Evolutionary conservation across 2,329 filamentous ascomycete species (phyloP).

Genomic region (Ophiostoma ips): DNA sequence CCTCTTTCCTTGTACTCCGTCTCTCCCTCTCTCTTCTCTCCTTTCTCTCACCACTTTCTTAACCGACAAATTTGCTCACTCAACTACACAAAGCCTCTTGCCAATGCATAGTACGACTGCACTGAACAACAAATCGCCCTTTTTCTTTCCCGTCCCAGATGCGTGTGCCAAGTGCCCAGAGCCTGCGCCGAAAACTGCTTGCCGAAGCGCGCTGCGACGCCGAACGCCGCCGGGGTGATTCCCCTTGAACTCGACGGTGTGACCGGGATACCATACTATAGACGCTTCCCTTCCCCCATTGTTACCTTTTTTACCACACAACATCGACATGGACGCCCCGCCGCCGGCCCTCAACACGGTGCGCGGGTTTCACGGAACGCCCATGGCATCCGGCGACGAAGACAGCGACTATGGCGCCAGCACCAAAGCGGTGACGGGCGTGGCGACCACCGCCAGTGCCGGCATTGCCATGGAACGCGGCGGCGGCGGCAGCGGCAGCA

Average conservation of each 20-base stretch:
- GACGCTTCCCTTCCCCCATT: no score
- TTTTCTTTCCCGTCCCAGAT: conserved; percentile 44
- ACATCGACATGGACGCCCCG: conserved; percentile 25
- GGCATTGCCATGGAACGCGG: conserved; percentile 17
- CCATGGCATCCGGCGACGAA: conserved; percentile 41
- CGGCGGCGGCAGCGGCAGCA: background rate
- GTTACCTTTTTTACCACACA: background rate
- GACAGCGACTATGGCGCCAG: conserved; percentile 35
- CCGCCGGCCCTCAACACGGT: conserved; percentile 38
- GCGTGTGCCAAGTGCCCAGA: conserved; percentile 37
- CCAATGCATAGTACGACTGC: conserved; percentile 44
- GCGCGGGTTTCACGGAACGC: conserved; percentile 42
- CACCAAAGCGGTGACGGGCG: conserved; percentile 1
- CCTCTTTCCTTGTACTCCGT: background rate
- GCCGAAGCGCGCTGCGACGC: conserved; percentile 42
- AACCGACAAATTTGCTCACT: background rate
- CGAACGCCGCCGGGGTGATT: conserved; percentile 40
- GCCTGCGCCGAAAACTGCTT: conserved; percentile 34
- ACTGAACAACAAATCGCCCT: conserved; percentile 28
- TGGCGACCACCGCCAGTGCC: conserved; percentile 9
- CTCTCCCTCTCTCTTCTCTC: background rate
- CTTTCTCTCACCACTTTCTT: background rate
- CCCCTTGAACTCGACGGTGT: conserved; percentile 5
- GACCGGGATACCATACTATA: no score
- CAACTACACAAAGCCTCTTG: conserved; percentile 5